Base-by-base conservation (phyloP, 176 grass and related monocot genomes). In the Alopecurus myosuroides region DNA sequence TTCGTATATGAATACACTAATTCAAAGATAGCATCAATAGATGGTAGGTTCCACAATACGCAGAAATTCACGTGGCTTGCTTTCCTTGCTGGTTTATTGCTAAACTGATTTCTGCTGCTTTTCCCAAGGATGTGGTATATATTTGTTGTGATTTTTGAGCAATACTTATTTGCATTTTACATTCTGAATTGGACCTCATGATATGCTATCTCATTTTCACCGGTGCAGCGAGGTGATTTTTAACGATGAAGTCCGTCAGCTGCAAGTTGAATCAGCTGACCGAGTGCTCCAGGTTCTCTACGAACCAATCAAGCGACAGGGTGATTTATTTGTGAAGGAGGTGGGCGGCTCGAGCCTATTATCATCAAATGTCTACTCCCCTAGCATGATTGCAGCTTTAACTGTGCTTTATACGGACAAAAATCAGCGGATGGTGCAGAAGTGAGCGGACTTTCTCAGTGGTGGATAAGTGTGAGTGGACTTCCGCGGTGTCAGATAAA, bases 311-410 rank as follows among this genome's bases (percentile, higher is more conserved):
- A 66, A 90, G 78, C 66, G 55, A 66, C 60, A 0, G 11, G 73
- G 65, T 40, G 68, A 52, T 49, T 70, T 85, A 57, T 36, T 86
- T 26, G 39, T 23, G 33, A 72, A 53, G 23, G 48, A 86, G 64
- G 23, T 84, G 36, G 60, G 67, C 11, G 31, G 40, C 63, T 68
- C 76, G 22, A 65, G 50, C 18, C 75, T 74, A 7, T 26, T 74
- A 7, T 26, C 74, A 77, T 56, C 82, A 77, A 42, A 85, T 19
- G 35, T 75, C n/a, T 86, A 81, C 55, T 92, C 79, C 34, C 93
- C 93, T n/a, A 88, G 93, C 88, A 95, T 26, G 70, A 78, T 92
- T 26, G 93, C 90, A 33, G 90, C 90, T 46, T 71, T 87, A 73
- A 88, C 85, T 6, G 72, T 92, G 71, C 88, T 95, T 79, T 88